phyloP scores from a whole-genome alignment of 192 early-diverging fungal species.

The Chytriomyces sp. region DNA sequence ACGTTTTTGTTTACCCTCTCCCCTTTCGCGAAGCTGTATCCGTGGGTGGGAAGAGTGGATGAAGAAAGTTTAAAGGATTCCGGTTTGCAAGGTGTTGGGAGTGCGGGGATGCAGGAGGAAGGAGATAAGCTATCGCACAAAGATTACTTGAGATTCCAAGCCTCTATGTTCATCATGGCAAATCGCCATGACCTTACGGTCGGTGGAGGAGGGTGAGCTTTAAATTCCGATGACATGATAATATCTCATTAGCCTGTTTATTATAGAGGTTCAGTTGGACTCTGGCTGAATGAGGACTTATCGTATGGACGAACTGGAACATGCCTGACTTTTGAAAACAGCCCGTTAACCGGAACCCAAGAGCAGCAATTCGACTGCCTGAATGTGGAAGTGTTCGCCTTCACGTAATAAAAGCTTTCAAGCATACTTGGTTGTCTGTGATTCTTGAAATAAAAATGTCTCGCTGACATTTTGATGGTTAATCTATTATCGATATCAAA shows the following conservation, averaged over 20 bases:
- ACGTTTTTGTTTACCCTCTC: slow-evolving; percentile 48
- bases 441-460: background rate
- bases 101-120: background rate
- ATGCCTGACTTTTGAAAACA: slow-evolving; percentile 47
- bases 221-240: background rate
- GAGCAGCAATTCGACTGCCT: slow-evolving; percentile 38
- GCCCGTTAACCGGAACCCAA: slow-evolving; percentile 41
- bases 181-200: slow-evolving; percentile 39
- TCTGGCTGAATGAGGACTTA: slow-evolving; percentile 42
- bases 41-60: slow-evolving; percentile 44
- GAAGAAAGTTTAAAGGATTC: background rate
- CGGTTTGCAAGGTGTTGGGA: background rate
- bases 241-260: background rate
- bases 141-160: slow-evolving; percentile 31
- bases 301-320: slow-evolving; percentile 34
- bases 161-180: slow-evolving; percentile 51
- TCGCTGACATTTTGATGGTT: background rate
- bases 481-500: background rate
- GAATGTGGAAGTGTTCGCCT: slow-evolving; percentile 47
- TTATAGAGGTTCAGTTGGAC: slow-evolving; percentile 31
- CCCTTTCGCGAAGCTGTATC: slow-evolving; percentile 49
- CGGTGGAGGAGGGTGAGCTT: slow-evolving; percentile 48
- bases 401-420: slow-evolving; percentile 19
- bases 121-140: no score
- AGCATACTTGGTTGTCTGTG: background rate